Evolutionary conservation across 306 rosid species (phyloP), one percentile per base, ranked within the genome.

Genomic region (Trichosanthes cucumerina): DNA sequence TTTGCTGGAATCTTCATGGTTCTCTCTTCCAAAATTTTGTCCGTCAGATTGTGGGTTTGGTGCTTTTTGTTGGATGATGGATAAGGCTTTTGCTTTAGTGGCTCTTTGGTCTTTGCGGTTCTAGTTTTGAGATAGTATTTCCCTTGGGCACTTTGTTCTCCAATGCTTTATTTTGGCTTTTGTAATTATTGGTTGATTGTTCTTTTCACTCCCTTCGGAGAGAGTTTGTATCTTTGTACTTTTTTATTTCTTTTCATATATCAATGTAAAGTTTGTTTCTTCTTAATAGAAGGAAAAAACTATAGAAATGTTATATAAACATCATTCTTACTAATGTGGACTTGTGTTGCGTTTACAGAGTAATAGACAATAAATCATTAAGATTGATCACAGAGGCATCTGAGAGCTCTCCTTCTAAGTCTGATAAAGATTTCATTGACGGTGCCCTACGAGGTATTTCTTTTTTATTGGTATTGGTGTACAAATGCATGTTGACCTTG

Each of bases 341-440:
- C 69, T 82, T 82, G 80, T 84, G 72, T 23, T 62, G 72, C 34
- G 24, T 62, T 82, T 86, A 77, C 88, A 95, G 99, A 86, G 88
- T 95, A 80, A 95, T 95, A 85, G 99, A 95, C 90, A 95, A 92
- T 86, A 89, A 84, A 82, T 86, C 99, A 7, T 83, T 95, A 58
- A 91, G 88, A 87, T 58, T 95, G 88, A 95, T 95, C 76, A 95
- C 97, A 0, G 93, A 88, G 59, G 36, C 87, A 49, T 86, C 89
- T 10, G 85, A 90, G 78, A 85, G 89, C 54, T 88, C 97, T 85
- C 93, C 92, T 9, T 76, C 90, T 58, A 90, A 80, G 84, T 70
- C 66, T 47, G 91, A 86, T 54, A 89, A 81, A 71, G 92, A 92
- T 36, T 33, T 38, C 64, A 15, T 80, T 79, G 98, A 95, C 49